Base-by-base conservation (phyloP, 352 stramenopile species). In the Achlya hypogyna region DNA sequence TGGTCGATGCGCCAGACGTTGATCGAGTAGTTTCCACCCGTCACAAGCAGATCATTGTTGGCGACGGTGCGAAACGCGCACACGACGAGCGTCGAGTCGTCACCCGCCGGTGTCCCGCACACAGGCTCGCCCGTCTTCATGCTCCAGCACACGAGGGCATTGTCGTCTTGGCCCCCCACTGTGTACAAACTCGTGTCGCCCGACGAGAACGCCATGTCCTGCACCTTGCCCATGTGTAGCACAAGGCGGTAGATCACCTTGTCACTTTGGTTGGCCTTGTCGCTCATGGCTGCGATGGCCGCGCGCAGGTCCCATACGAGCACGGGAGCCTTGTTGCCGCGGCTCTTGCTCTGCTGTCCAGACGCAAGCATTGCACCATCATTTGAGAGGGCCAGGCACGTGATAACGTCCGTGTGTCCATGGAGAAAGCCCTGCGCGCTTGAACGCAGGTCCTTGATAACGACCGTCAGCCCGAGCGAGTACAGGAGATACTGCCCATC, bases 111-210 rank as follows among this genome's bases (percentile, higher is more conserved):
- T 16, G 83, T 96, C 51, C 93, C 96, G 69, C 93, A 98, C 59
- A 99, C 88, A 25, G 90, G 81, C 59, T 90, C 79, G 31, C 93
- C 92, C 0, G 72, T 92, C 35, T 75, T 66, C 70, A 97, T 90
- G 73, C 98, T 89, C 95, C 95, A 98, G 65, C 98, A 95, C 27
- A 98, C 95, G 40, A 99, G 79, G 35, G 93, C 88, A 73, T 99
- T 98, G 76, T 98, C 96, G 75, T 99, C 96, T 67, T 97, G 90
- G 20, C 95, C 95, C 28, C 96, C 96, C 22, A 98, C 77, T 6
- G 93, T 96, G 49, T 90, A 92, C 18, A 99, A 75, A 63, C 91
- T 98, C 40, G 78, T 82, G 62, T 93, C 87, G 65, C 86, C 74
- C 0, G 79, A 77, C 16, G 83, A 96, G 70, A 99, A 98, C 8